These are phyloP conservation scores for Exserohilum rostratum DNA, from an alignment of 2,329 filamentous ascomycete species.

Conservation along the genomic window DNA sequence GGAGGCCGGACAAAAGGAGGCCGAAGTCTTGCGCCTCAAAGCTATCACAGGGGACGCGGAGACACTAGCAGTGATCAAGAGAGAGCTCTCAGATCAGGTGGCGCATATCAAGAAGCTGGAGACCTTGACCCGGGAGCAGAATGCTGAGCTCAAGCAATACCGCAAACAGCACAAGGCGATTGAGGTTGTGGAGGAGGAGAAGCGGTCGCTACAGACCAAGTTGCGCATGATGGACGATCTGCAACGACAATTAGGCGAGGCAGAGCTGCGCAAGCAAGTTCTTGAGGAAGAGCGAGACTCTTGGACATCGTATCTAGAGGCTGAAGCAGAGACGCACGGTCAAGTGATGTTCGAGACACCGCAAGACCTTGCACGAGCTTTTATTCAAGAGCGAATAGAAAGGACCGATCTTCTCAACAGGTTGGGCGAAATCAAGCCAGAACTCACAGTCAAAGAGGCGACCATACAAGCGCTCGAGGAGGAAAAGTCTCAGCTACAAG, in stretches of 20 bases:
- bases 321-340: slow-evolving; percentile 65
- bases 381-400: slow-evolving; percentile 81
- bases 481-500: slow-evolving; percentile 68
- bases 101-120: slow-evolving; percentile 88
- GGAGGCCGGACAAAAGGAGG: slow-evolving; percentile 76
- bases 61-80: slow-evolving; percentile 81
- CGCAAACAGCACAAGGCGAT: slow-evolving; percentile 84
- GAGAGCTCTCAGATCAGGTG: slow-evolving; percentile 89
- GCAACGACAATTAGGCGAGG: slow-evolving; percentile 77
- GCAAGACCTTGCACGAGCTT: slow-evolving; percentile 81
- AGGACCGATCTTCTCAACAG: slow-evolving; percentile 80
- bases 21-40: slow-evolving; percentile 81
- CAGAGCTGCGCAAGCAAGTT: slow-evolving; percentile 80
- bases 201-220: slow-evolving; percentile 78
- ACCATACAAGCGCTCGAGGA: slow-evolving; percentile 73
- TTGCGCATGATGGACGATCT: slow-evolving; percentile 76
- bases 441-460: slow-evolving; percentile 77
- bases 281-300: slow-evolving; percentile 86
- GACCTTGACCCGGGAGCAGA: slow-evolving; percentile 77
- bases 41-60: slow-evolving; percentile 87
- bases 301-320: slow-evolving; percentile 86
- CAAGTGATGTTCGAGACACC: slow-evolving; percentile 82
- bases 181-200: slow-evolving; percentile 94
- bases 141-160: slow-evolving; percentile 78
- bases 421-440: slow-evolving; percentile 78